Evolutionary conservation across 768 basidiomycete genomes (phyloP), one percentile per base, ranked within the genome.

Genomic region (Suillus paluster): DNA sequence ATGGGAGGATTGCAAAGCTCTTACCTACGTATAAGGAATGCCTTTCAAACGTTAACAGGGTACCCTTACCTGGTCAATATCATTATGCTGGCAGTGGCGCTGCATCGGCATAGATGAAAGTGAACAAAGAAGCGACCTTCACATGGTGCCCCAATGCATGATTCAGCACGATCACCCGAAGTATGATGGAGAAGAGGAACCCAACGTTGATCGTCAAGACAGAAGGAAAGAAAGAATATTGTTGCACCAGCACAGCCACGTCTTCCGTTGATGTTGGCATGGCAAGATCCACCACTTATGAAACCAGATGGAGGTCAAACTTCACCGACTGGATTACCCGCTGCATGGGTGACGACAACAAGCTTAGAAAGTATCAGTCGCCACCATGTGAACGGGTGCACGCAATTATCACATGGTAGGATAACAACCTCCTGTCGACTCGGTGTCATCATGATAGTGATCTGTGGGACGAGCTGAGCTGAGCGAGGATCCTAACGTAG

Each of bases 21-120:
- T 44, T 44, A 21, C n/a, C 25, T 9, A 48, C 15, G 17, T 9
- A 25, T 17, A 17, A 27, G 25, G 25, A 48, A 9, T n/a, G n/a
- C n/a, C 39, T 41, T 39, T 39, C 4, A 15, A 48, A 48, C 46
- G 15, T 25, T 27, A 27, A 30, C 17, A 30, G 27, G 8, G 33
- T 21, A 53, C 15, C 46, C 27, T 49, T 27, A 49, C 30, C 21
- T 53, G 21, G 34, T 6, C 6, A 30, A 30, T 30, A 30, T 30
- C 9, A 15, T 54, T 23, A 54, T 54, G 34, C 36, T 54, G 23
- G 34, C 36, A 55, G 36, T 53, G 49, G 49, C 49, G 19, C 49
- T 50, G 17, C 19, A 55, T 39, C 54, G 25, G 54, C 38, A 17
- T 19, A 50, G 30, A 50, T 49, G 17, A 50, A 50, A 11, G 5